Evolutionary conservation across 2,329 filamentous ascomycete genomes (phyloP).

Genomic region (Colletotrichum euphorbiae): DNA sequence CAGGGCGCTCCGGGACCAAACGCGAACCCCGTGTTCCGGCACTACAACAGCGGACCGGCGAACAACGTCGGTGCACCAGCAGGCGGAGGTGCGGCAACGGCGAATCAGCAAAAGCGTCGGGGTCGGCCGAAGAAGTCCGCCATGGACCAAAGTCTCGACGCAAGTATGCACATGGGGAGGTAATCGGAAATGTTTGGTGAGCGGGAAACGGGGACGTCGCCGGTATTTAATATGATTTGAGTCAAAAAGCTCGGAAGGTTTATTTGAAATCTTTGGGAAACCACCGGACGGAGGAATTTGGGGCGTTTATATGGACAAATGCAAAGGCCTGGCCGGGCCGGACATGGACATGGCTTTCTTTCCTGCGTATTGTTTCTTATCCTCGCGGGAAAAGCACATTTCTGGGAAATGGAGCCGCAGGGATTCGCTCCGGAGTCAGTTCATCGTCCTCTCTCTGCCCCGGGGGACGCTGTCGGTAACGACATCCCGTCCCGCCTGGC

Average conservation of each 20-base stretch:
- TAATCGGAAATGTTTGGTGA: not conserved
- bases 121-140: constrained; percentile 38
- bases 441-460: not conserved
- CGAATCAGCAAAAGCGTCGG: constrained; percentile 33
- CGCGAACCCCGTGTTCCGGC: constrained; percentile 31
- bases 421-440: constrained; percentile 33
- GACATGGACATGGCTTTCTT: constrained; percentile 8
- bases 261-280: not conserved
- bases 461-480: not conserved
- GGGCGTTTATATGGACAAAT: constrained; percentile 29
- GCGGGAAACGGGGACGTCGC: not conserved
- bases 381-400: constrained; percentile 28
- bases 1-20: constrained; percentile 27
- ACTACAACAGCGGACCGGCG: constrained; percentile 33
- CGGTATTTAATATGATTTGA: constrained; percentile 1
- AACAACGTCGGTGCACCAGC: constrained; percentile 24
- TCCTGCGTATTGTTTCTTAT: constrained; percentile 1
- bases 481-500: not conserved
- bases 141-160: constrained; percentile 31
- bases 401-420: constrained; percentile 17
- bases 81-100: constrained; percentile 23
- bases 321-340: not conserved
- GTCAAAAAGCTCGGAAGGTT: not conserved
- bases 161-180: constrained; percentile 34
- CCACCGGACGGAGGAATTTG: constrained; percentile 22